A percentile compares a stretch with the other conserved stretches of the same genome.
phyloP scores from a whole-genome alignment of 805 yeast species.

The Metschnikowia koreensis region DNA sequence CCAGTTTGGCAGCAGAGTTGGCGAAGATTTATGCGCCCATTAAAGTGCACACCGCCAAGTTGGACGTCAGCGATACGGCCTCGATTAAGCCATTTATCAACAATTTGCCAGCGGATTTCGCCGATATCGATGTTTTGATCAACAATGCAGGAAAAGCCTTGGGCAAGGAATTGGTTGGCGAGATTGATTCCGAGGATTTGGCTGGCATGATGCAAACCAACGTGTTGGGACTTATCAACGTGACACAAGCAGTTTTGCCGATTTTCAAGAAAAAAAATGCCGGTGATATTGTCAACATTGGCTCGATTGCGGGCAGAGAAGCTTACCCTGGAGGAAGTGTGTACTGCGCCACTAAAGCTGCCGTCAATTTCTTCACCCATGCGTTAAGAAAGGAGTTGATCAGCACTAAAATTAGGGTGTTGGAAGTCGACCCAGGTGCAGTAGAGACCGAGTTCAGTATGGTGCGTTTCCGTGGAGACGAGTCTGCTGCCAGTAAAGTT shows the following conservation, averaged over 20 bases:
- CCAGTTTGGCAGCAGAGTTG: constrained; percentile 26
- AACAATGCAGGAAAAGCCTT: constrained; percentile 43
- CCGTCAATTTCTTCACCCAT: constrained; percentile 33
- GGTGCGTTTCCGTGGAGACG: constrained; percentile 36
- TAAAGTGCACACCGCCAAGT: constrained; percentile 28
- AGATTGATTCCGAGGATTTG: constrained; percentile 28
- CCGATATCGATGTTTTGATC: constrained; percentile 37
- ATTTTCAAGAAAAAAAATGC: constrained; percentile 33
- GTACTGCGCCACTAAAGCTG: constrained; percentile 41
- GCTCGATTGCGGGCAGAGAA: constrained; percentile 40
- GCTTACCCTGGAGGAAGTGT: constrained; percentile 39
- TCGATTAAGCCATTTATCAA: constrained; percentile 30
- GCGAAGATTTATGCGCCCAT: constrained; percentile 24
- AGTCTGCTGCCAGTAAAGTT: constrained; percentile 29
- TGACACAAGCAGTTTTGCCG: constrained; percentile 40
- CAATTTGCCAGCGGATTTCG: constrained; percentile 32
- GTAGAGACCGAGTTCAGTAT: constrained; percentile 40
- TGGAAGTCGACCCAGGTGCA: constrained; percentile 43
- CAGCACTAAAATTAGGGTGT: constrained; percentile 34
- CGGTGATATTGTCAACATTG: constrained; percentile 39
- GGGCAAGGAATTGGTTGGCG: constrained; percentile 34
- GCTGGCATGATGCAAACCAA: constrained; percentile 39
- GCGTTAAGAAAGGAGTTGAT: constrained; percentile 38
- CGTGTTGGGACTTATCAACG: constrained; percentile 34
- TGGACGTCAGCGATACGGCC: constrained; percentile 31